phyloP scores from a whole-genome alignment of 306 rosid genomes.

The Vigna angularis region DNA sequence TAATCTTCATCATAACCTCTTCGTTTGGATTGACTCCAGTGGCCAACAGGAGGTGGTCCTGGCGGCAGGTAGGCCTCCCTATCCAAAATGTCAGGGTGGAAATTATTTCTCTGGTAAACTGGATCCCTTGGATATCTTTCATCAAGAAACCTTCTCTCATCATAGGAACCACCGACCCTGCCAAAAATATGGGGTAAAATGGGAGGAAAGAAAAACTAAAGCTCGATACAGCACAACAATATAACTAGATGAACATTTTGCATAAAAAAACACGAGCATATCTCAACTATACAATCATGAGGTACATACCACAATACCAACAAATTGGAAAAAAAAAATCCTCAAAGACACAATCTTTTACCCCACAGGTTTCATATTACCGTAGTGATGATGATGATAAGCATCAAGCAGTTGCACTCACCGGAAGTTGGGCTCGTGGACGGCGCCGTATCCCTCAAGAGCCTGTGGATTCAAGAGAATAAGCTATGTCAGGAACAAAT shows the following conservation, averaged over 20 bases:
- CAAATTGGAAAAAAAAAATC: not conserved
- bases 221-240: conserved; percentile 40
- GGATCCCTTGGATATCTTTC: conserved; percentile 84
- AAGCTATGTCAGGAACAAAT: conserved; percentile 97
- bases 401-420: conserved; percentile 68
- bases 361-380: conserved; percentile 44
- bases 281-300: not conserved
- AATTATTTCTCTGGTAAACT: conserved; percentile 71
- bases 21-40: conserved; percentile 84
- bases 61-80: conserved; percentile 82
- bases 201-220: conserved; percentile 61
- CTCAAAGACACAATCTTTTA: not conserved
- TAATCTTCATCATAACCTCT: conserved; percentile 83
- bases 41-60: conserved; percentile 71
- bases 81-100: conserved; percentile 71
- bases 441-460: conserved; percentile 92
- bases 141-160: conserved; percentile 84
- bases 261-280: not conserved
- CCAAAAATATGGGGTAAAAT: conserved; percentile 54
- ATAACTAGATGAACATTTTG: conserved; percentile 15
- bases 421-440: conserved; percentile 93
- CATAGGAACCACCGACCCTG: conserved; percentile 85
- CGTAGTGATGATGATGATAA: conserved; percentile 47
- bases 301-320: conserved; percentile 12
- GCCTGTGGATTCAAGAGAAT: conserved; percentile 99